These are phyloP conservation scores for Colletotrichum kahawae DNA, from an alignment of 2,329 filamentous ascomycete genomes.

Conservation along the genomic window DNA sequence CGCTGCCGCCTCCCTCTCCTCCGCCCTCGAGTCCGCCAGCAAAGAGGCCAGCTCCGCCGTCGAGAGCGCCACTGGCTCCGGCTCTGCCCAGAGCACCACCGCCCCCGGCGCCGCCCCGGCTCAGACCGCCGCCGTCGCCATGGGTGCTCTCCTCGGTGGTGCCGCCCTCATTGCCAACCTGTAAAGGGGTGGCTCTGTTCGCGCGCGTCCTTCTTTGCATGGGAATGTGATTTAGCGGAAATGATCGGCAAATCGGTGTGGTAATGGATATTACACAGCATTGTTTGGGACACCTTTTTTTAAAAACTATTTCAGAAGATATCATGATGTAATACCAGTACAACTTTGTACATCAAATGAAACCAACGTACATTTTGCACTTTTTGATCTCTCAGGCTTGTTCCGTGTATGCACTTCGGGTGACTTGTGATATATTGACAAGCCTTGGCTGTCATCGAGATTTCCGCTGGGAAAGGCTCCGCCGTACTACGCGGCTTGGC, in stretches of 20 bases:
- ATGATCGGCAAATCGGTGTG: neutral
- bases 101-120: constrained; percentile 31
- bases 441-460: neutral
- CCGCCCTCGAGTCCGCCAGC: constrained; percentile 7
- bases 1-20: constrained; percentile 13
- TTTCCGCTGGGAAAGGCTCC: neutral
- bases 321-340: constrained; percentile 21
- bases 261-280: constrained; percentile 1
- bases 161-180: constrained; percentile 50
- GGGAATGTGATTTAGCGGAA: neutral
- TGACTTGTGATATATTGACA: neutral
- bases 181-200: constrained; percentile 32
- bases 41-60: constrained; percentile 10
- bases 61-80: constrained; percentile 16
- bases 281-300: constrained; percentile 9
- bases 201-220: neutral
- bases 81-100: constrained; percentile 17
- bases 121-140: constrained; percentile 46
- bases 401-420: neutral
- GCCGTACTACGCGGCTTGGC: neutral
- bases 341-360: constrained; percentile 15
- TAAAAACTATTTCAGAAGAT: neutral
- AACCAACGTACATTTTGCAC: neutral
- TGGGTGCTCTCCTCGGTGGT: constrained; percentile 53
- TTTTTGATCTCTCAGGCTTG: neutral